Evolutionary conservation across 2,329 filamentous ascomycete species (phyloP).

Genomic region (Calonectria fujianensis): DNA sequence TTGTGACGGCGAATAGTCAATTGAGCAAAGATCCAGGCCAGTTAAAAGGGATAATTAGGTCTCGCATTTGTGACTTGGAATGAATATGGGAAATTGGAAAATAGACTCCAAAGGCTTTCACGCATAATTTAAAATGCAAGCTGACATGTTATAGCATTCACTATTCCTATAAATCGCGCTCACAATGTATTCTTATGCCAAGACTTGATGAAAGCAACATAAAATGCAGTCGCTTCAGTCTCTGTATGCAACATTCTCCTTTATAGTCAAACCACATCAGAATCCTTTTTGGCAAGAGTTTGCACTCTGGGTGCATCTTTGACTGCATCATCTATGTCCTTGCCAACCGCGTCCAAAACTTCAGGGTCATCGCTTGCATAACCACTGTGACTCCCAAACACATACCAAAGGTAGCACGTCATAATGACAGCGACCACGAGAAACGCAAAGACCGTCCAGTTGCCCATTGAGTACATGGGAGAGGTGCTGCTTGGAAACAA

Average conservation of each 20-base stretch:
- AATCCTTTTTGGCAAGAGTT: neutral
- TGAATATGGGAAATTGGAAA: no score
- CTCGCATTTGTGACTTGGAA: no score
- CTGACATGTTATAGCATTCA: rapidly evolving
- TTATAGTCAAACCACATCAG: neutral
- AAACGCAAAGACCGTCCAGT: conserved; percentile 15
- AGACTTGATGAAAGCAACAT: neutral
- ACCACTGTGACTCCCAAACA: conserved; percentile 9
- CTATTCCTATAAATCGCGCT: no score
- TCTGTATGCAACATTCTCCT: neutral
- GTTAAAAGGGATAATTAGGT: no score
- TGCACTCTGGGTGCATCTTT: neutral
- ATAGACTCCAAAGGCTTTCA: neutral
- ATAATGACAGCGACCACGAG: neutral
- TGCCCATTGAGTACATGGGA: conserved; percentile 15
- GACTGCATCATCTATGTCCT: neutral
- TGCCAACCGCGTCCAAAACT: neutral
- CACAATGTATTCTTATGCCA: neutral
- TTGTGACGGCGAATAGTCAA: no score
- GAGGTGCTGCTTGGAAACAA: conserved; percentile 13
- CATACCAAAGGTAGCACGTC: conserved; percentile 9
- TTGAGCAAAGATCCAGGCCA: no score
- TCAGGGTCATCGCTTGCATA: neutral
- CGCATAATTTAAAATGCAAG: neutral
- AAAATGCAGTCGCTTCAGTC: neutral